Percentiles rank a stretch among this genome's conserved stretches.
These are phyloP conservation scores for Pseudomassariella vexata DNA, from an alignment of 2,329 filamentous ascomycete species.

Conservation along the genomic window DNA sequence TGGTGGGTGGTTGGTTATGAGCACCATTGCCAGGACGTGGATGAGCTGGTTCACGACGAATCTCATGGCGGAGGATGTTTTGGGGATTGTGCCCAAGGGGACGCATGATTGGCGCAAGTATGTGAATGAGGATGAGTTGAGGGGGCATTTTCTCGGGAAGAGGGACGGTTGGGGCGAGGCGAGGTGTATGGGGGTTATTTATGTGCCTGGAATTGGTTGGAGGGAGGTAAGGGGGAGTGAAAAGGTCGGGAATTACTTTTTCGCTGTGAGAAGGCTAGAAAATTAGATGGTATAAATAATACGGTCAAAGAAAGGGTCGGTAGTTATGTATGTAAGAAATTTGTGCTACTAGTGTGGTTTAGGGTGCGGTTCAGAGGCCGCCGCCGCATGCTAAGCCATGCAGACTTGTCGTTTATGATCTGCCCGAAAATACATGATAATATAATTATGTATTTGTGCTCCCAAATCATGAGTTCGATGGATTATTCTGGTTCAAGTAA, in stretches of 20 bases:
- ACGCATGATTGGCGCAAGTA: constrained; percentile 98
- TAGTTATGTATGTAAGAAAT: too few species aligned
- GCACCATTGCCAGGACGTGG: constrained; percentile 87
- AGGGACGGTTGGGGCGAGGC: constrained; percentile 51
- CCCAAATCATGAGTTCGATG: too few species aligned
- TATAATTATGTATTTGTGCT: too few species aligned
- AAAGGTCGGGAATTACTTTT: constrained; percentile 92
- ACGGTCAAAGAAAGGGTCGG: too few species aligned
- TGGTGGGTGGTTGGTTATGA: constrained; percentile 88
- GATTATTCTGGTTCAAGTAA: too few species aligned
- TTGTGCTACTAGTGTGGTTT: too few species aligned
- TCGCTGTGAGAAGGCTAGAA: constrained; percentile 52
- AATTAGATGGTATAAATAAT: too few species aligned
- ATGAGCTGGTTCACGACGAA: constrained; percentile 90
- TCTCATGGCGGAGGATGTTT: constrained; percentile 79
- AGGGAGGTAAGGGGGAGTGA: constrained; percentile 76
- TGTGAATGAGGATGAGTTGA: constrained; percentile 77
- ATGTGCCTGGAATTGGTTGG: constrained; percentile 88
- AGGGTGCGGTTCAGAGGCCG: too few species aligned
- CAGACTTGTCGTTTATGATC: too few species aligned
- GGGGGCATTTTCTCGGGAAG: constrained; percentile 44
- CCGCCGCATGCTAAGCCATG: too few species aligned
- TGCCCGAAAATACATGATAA: too few species aligned
- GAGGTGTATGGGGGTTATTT: constrained; percentile 74
- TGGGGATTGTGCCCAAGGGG: constrained; percentile 82